Base-by-base conservation (phyloP, 768 basidiomycete genomes). In the Leucogyrophana mollusca region DNA sequence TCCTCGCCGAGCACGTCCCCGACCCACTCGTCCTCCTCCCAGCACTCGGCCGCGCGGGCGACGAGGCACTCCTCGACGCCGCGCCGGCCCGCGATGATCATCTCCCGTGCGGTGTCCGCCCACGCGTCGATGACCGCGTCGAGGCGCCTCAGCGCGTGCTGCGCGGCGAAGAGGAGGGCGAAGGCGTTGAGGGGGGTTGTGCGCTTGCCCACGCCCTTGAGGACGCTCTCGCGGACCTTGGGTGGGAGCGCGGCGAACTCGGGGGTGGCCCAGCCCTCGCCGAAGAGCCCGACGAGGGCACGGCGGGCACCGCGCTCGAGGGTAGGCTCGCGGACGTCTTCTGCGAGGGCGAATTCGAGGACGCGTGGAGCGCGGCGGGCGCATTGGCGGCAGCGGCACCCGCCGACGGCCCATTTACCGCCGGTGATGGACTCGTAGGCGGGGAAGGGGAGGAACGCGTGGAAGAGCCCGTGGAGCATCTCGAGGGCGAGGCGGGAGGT, bases 391-490 rank as follows among this genome's bases (percentile, higher is more conserved):
- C 94, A 95, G 33, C 85, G 75, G 61, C 91, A 94, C 1, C 90
- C 90, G 2, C 85, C 87, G 0, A 82, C 81, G 21, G 87, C 90
- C 90, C 90, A 93, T 50, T 80, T 80, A 27, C 87, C 82, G 0
- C 73, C 77, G 0, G 87, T 90, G 53, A 87, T 73, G 10, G 73
- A 70, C 53, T 92, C 89, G 60, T 91, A 91, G 50, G 84, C 82
- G n/a, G 77, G 66, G 58, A 92, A 90, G 21, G 85, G 79, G 37
- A 90, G 74, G 57, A 85, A 88, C 2, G 89, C 86, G 56, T 90
- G 90, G 66, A 87, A 91, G 34, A 94, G 80, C 2, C 93, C 92
- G 57, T 94, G 93, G 55, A 86, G 77, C 80, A 94, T 90, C 64
- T 96, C 93, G 53, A 87, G 79, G 16, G 86, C 80, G 57, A 97